Conservation (phyloP, 306 rosid genomes). For the Abrus precatorius region DNA sequence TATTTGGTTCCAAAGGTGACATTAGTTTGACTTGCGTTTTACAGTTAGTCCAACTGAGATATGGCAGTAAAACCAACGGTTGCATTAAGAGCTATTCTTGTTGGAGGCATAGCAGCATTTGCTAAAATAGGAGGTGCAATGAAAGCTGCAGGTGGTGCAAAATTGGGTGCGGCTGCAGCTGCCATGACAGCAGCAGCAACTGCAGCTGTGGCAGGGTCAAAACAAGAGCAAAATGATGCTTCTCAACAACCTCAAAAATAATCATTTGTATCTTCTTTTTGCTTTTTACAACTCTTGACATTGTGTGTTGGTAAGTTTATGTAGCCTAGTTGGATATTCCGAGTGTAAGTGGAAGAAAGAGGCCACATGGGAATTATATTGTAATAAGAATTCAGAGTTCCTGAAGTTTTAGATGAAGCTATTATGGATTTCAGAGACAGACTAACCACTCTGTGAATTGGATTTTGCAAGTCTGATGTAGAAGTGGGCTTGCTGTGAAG, state of each 20-base stretch:
- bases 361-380: slow-evolving; percentile 21
- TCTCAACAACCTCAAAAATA: slow-evolving; percentile 56
- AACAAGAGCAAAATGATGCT: slow-evolving; percentile 66
- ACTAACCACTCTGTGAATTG: background rate
- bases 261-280: background rate
- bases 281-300: background rate
- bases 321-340: slow-evolving; percentile 52
- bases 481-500: background rate
- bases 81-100: slow-evolving; percentile 82
- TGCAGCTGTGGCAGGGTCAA: slow-evolving; percentile 74
- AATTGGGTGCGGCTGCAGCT: slow-evolving; percentile 83
- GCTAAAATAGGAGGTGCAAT: slow-evolving; percentile 77
- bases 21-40: slow-evolving; percentile 38
- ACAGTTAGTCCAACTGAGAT: slow-evolving; percentile 43
- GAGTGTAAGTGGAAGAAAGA: slow-evolving; percentile 40
- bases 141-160: slow-evolving; percentile 92
- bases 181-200: slow-evolving; percentile 93
- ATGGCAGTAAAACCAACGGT: slow-evolving; percentile 88
- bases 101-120: slow-evolving; percentile 90
- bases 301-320: slow-evolving; percentile 25
- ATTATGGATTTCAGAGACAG: slow-evolving; percentile 24
- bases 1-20: slow-evolving; percentile 4
- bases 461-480: slow-evolving; percentile 1
- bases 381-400: slow-evolving; percentile 27
- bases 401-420: slow-evolving; percentile 33